Percentiles rank a stretch among this genome's conserved stretches.
Conservation (phyloP, 345 rosid species). For the Erysimum cheiranthoides region DNA sequence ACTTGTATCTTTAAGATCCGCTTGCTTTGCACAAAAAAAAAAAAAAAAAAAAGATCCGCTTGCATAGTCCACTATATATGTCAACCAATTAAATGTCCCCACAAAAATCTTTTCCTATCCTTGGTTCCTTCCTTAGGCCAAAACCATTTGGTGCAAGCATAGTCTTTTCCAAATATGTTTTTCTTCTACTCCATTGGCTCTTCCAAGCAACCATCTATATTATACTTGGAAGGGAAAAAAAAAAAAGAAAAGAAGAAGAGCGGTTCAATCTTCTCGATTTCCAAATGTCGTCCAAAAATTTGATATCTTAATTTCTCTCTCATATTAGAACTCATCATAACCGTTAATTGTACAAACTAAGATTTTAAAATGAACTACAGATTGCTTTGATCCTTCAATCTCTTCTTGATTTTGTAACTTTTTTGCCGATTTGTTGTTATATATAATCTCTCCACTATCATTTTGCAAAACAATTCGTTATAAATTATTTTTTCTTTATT, state of each 20-base stretch:
- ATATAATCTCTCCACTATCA: not conserved
- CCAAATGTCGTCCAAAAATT: not conserved
- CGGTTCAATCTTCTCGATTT: not conserved
- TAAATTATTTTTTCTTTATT: too few relatives aligned
- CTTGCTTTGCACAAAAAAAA: too few relatives aligned
- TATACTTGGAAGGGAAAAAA: not conserved
- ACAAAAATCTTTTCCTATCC: not conserved
- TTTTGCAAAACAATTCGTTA: not conserved
- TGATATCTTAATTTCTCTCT: not conserved
- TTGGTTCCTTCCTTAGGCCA: not conserved
- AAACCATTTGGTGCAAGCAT: not conserved
- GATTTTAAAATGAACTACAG: not conserved
- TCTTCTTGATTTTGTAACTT: not conserved
- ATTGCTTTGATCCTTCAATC: not conserved
- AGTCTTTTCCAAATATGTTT: too few relatives aligned
- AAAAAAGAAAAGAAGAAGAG: too few relatives aligned
- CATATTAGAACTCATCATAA: not conserved
- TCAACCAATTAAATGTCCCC: conserved; percentile 16
- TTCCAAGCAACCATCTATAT: too few relatives aligned
- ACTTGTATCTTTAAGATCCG: not conserved
- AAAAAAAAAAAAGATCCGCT: conserved; percentile 7
- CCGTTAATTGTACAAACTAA: not conserved
- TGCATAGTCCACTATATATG: not conserved
- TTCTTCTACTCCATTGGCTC: too few relatives aligned
- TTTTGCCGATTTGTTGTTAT: not conserved